Base-by-base conservation (phyloP, 805 yeast species). In the Saturnispora bothae region DNA sequence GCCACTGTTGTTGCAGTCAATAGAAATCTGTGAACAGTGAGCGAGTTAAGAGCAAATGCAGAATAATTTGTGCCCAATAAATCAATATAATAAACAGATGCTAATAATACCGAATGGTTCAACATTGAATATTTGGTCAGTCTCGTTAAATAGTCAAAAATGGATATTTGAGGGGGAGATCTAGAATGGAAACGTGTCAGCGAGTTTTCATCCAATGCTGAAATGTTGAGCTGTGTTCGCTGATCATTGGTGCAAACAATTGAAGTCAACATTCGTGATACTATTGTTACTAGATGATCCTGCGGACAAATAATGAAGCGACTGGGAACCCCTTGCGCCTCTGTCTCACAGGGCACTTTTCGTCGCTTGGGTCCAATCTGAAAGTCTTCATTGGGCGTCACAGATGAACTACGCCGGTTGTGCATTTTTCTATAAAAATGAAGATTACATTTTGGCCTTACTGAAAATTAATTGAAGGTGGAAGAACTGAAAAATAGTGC, bases 131-230 rank as follows among this genome's bases (percentile, higher is more conserved):
- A 89, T 49, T 83, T 80, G 6, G 89, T 71, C 34, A 89, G 64
- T 48, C 97, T 69, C 33, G 77, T 60, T 31, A 88, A 59, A 51
- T 89, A 89, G 39, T 82, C 83, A 46, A 71, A 72, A 13, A 86
- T 74, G 5, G 95, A 79, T 31, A 89, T 89, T 14, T 71, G 72
- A 0, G 98, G 97, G 3, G 96, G 95, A 0, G 89, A 78, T 44
- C 96, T 69, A 4, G 96, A 86, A 57, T 89, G 98, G 57, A 89
- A 89, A 46, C 97, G 65, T 1, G 98, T 89, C 37, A 92, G 66
- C 31, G 64, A 59, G 14, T 57, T 51, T 10, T 65, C 56, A 14
- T 58, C 53, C 4, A 66, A 51, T 20, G 54, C 45, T 25, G 52
- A 46, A 14, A 54, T 51, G 36, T 50, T 51, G 15, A 63, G 62